Percentiles rank a stretch among this genome's conserved stretches.
phyloP scores from a whole-genome alignment of 1,284 basidiomycete species.

The Xanthoconium separans region DNA sequence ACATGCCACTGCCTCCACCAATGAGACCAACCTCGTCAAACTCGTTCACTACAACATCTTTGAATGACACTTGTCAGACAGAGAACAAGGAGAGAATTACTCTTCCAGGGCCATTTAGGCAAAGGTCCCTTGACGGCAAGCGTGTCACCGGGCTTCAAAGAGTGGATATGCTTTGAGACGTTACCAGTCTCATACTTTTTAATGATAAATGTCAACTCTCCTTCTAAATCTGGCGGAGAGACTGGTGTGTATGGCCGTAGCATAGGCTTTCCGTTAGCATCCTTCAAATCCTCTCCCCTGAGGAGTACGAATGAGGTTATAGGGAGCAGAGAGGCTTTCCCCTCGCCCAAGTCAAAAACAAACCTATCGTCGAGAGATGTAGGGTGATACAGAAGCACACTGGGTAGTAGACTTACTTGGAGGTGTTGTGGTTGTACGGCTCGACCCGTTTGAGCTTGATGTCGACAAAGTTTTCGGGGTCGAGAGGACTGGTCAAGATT shows the following conservation, averaged over 20 bases:
- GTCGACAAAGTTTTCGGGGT: constrained; percentile 72
- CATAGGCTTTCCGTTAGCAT: constrained; percentile 87
- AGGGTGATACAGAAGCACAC: background rate
- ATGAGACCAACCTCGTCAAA: constrained; percentile 87
- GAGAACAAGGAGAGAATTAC: constrained; percentile 36
- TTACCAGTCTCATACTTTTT: constrained; percentile 85
- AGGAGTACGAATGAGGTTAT: constrained; percentile 72
- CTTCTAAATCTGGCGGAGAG: constrained; percentile 68
- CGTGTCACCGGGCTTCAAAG: constrained; percentile 75
- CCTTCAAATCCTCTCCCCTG: constrained; percentile 59
- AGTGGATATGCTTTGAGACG: constrained; percentile 76
- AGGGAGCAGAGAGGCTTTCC: constrained; percentile 76
- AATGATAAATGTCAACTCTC: constrained; percentile 80
- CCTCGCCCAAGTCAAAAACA: constrained; percentile 84
- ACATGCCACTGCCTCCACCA: constrained; percentile 89
- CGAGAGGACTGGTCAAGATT: constrained; percentile 62
- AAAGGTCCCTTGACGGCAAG: constrained; percentile 91
- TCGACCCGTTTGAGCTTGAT: constrained; percentile 84
- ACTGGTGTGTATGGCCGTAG: constrained; percentile 88
- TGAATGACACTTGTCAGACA: background rate
- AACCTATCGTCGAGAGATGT: constrained; percentile 47
- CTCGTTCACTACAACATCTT: constrained; percentile 62
- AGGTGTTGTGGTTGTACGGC: constrained; percentile 92
- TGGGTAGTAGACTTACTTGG: constrained; percentile 48
- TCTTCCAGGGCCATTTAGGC: constrained; percentile 78